Percentiles rank a stretch among this genome's conserved stretches.
phyloP scores from a whole-genome alignment of 495 filamentous ascomycete species.

The Filosporella fistucella region DNA sequence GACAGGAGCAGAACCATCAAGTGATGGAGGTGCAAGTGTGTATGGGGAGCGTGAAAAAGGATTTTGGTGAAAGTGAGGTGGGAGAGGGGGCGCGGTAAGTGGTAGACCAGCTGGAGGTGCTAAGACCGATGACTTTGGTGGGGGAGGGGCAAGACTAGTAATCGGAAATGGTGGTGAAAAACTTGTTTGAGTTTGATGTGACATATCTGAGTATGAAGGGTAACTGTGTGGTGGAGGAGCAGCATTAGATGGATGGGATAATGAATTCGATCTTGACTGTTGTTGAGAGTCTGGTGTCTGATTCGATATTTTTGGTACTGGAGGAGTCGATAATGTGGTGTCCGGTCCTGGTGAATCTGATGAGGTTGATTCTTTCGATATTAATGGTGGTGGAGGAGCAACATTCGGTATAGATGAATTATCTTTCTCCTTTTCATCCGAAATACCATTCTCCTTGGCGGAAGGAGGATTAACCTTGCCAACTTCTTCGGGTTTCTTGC shows the following conservation, averaged over 20 bases:
- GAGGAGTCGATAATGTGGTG: not conserved
- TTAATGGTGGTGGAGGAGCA: not conserved
- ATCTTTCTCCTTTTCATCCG: not conserved
- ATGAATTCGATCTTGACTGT: too few species aligned
- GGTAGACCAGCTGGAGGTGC: slow-evolving; percentile 14
- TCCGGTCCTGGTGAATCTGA: not conserved
- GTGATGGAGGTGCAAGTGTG: slow-evolving; percentile 22
- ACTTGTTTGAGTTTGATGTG: too few species aligned
- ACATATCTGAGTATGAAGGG: too few species aligned
- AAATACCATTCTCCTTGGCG: too few species aligned
- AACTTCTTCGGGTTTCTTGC: not conserved
- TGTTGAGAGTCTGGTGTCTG: too few species aligned
- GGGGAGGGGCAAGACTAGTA: not conserved
- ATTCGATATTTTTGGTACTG: too few species aligned
- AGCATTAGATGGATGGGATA: not conserved
- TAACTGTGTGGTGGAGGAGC: too few species aligned
- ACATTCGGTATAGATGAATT: not conserved
- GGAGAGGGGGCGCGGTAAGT: slow-evolving; percentile 5
- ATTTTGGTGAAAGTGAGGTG: slow-evolving; percentile 1
- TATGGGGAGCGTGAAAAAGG: slow-evolving; percentile 12
- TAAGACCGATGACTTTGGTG: slow-evolving; percentile 15
- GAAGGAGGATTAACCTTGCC: not conserved
- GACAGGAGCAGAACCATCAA: slow-evolving; percentile 23
- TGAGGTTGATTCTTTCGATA: too few species aligned
- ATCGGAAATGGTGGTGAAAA: not conserved